Conservation (phyloP, 2,329 filamentous ascomycete genomes). For the Aspergillus versicolor region DNA sequence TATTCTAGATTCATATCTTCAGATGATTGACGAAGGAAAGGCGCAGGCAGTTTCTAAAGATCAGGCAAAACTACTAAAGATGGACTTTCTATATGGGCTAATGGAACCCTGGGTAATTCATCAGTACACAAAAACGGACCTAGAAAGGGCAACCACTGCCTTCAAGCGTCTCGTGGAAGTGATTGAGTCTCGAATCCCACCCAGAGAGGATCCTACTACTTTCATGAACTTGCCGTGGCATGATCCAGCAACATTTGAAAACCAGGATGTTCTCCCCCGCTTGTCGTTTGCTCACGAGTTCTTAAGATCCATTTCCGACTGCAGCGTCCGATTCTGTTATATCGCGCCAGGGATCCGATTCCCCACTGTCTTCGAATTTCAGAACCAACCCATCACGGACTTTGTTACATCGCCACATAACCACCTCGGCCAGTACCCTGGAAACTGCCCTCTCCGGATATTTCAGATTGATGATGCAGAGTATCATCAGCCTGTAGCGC, state of each 20-base stretch:
- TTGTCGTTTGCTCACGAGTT: neutral
- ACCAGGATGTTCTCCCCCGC: neutral
- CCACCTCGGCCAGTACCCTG: slow-evolving; percentile 4
- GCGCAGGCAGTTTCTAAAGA: neutral
- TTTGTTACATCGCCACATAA: slow-evolving; percentile 7
- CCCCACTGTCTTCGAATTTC: slow-evolving; percentile 10
- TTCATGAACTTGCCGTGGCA: neutral
- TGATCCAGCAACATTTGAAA: neutral
- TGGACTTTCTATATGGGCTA: neutral
- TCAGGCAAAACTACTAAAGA: neutral
- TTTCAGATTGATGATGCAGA: slow-evolving; percentile 5
- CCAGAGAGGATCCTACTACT: neutral
- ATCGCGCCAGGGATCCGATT: slow-evolving; percentile 19
- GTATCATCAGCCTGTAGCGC: neutral
- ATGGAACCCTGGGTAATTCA: neutral
- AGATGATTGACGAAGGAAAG: slow-evolving; percentile 13
- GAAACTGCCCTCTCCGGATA: slow-evolving; percentile 11
- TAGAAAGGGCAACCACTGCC: neutral
- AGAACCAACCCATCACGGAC: slow-evolving; percentile 12
- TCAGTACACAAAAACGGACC: neutral
- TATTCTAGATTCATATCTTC: slow-evolving; percentile 14
- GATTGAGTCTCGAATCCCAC: neutral
- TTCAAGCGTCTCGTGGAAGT: neutral
- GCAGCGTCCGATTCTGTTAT: slow-evolving; percentile 13
- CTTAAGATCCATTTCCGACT: neutral